phyloP scores from a whole-genome alignment of 768 basidiomycete genomes.

The Boletus bicolor region DNA sequence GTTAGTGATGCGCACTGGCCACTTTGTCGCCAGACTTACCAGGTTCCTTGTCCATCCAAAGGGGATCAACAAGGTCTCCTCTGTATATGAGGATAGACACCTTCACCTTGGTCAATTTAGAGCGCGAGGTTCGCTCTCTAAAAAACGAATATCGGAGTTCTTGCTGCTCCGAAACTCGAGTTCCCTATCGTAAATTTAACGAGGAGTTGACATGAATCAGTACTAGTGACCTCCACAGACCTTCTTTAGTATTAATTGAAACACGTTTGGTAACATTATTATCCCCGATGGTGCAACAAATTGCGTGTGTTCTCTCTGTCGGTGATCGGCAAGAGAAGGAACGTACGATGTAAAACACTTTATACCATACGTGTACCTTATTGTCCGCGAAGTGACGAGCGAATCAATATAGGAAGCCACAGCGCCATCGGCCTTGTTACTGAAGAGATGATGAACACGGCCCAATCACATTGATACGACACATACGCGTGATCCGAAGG shows the following conservation, averaged over 20 bases:
- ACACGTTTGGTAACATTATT: slow-evolving; percentile 32
- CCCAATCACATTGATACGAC: background rate
- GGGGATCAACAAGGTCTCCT: slow-evolving; percentile 6
- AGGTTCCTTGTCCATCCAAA: slow-evolving; percentile 14
- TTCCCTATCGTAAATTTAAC: background rate
- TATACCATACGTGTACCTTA: slow-evolving; percentile 38
- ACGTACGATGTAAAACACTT: slow-evolving; percentile 30
- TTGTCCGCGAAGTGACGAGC: slow-evolving; percentile 41
- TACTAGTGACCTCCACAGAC: slow-evolving; percentile 12
- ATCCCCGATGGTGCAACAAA: slow-evolving; percentile 26
- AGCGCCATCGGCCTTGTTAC: slow-evolving; percentile 43
- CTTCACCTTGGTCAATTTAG: background rate
- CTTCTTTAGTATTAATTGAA: slow-evolving; percentile 35
- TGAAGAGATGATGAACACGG: slow-evolving; percentile 10
- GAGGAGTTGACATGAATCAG: too few relatives aligned
- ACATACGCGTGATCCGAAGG: slow-evolving; percentile 50
- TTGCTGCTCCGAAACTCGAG: slow-evolving; percentile 18
- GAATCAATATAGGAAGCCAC: slow-evolving; percentile 40
- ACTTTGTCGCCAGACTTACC: background rate
- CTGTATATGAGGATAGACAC: slow-evolving; percentile 14
- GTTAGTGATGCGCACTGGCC: background rate
- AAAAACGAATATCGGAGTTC: slow-evolving; percentile 17
- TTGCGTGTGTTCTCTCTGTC: slow-evolving; percentile 24
- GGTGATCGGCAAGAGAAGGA: slow-evolving; percentile 34
- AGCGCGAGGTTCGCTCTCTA: background rate